Base-by-base conservation (phyloP, 768 basidiomycete genomes). In the Gloeostereum incarnatum region DNA sequence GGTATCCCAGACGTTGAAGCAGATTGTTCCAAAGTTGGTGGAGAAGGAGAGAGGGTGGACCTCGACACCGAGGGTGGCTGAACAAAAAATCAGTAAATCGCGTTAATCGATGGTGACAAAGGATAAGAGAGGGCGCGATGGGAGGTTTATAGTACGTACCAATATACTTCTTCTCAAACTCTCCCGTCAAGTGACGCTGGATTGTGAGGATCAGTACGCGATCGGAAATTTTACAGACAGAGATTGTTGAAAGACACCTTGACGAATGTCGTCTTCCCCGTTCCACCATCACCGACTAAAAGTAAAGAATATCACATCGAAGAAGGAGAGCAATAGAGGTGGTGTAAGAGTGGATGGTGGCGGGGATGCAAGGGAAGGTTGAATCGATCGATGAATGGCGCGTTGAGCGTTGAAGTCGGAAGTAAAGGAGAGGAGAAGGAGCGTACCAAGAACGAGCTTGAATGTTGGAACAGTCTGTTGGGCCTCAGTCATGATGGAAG, bases 151-250 rank as follows among this genome's bases (percentile, higher is more conserved):
- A 31, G 49, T 25, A 54, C 84, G 42, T 62, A 93, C 90, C 93
- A 45, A 94, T 94, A 66, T 96, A 97, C 65, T 99, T 99, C 78
- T 99, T 99, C 71, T 99, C 94, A 61, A 99, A 98, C 77, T 98
- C 94, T 59, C 94, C 94, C 48, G 92, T 96, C 78, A 94, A 80
- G 67, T 97, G 93, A 61, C 91, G 89, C 89, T 90, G 52, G 46
- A 55, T 46, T 40, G 36, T 22, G 26, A 45, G 52, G 65, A 81
- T 83, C 75, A 78, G 70, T 45, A 66, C 56, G 53, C 64, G 74
- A 81, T 80, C 70, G n/a, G n/a, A n/a, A n/a, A n/a, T 50, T 45
- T 50, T 47, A 48, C 35, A 37, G 31, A 21, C 39, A 40, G 36
- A 14, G 22, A 34, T 6, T 22, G n/a, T 13, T 11, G 20, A 36